These are phyloP conservation scores for Lentinula sp. DNA, from an alignment of 768 basidiomycete genomes.

Conservation along the genomic window DNA sequence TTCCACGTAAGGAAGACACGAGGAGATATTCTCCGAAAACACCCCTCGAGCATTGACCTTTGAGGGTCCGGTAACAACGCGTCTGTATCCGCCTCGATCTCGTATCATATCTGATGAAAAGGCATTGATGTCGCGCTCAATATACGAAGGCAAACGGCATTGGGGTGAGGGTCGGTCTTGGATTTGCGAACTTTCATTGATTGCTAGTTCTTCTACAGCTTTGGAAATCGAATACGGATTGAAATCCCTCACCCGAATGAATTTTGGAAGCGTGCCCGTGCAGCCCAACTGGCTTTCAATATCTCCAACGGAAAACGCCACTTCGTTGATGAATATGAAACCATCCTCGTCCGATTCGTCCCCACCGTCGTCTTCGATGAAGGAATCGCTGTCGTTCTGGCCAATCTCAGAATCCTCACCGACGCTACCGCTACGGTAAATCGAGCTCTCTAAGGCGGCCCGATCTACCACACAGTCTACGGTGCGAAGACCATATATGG, in stretches of 20 bases:
- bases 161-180: not conserved
- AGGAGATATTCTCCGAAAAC: slow-evolving; percentile 40
- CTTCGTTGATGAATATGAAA: not conserved
- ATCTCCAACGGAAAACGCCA: not conserved
- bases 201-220: slow-evolving; percentile 7
- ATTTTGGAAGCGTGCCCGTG: not conserved
- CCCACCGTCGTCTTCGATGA: slow-evolving; percentile 3
- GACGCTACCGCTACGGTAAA: not conserved
- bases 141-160: not conserved
- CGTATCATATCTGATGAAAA: not conserved
- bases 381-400: not conserved
- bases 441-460: slow-evolving; percentile 1
- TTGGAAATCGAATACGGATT: slow-evolving; percentile 25
- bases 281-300: not conserved
- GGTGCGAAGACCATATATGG: slow-evolving; percentile 44
- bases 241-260: slow-evolving; percentile 29
- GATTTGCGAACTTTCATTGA: not conserved
- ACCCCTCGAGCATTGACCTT: slow-evolving; percentile 36
- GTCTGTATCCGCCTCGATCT: slow-evolving; percentile 21
- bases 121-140: not conserved
- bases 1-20: slow-evolving; percentile 45
- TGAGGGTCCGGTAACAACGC: slow-evolving; percentile 34
- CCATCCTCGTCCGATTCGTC: not conserved
- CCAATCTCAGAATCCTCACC: not conserved
- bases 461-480: slow-evolving; percentile 31